Conservation (phyloP, 306 rosid species). For the Citrullus amarus region DNA sequence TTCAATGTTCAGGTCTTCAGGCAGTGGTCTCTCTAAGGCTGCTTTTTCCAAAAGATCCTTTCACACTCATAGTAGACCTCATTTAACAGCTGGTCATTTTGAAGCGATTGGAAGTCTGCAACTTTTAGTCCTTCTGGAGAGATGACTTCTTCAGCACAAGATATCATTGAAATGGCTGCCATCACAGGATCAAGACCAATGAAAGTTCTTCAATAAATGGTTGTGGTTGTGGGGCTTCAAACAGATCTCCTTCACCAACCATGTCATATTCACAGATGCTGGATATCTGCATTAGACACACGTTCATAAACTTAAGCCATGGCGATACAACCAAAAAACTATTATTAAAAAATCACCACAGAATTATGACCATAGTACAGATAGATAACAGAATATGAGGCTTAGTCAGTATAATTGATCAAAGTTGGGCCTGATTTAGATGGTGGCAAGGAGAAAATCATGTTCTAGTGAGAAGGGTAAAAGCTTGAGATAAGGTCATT, state of each 20-base stretch:
- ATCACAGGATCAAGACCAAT: conserved; percentile 52
- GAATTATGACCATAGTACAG: neutral
- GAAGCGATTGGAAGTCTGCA: conserved; percentile 62
- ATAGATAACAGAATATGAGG: neutral
- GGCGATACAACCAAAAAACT: neutral
- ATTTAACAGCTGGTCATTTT: conserved; percentile 64
- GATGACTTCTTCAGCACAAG: conserved; percentile 63
- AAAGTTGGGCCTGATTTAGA: neutral
- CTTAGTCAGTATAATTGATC: neutral
- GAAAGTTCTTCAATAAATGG: conserved; percentile 53
- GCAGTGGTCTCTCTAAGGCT: conserved; percentile 37
- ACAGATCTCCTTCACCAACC: conserved; percentile 88
- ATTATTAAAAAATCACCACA: neutral
- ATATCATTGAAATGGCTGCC: conserved; percentile 66
- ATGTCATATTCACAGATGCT: conserved; percentile 65
- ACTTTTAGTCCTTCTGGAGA: conserved; percentile 52
- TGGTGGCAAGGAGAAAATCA: neutral
- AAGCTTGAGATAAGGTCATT: neutral
- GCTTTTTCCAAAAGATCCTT: conserved; percentile 69
- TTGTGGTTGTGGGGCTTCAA: conserved; percentile 88
- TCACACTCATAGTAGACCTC: conserved; percentile 75
- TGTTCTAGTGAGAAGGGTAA: neutral
- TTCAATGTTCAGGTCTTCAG: conserved; percentile 58
- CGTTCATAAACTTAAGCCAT: neutral
- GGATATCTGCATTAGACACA: conserved; percentile 27